Evolutionary conservation across 345 rosid genomes (phyloP).

Genomic region (Aegle marmelos): DNA sequence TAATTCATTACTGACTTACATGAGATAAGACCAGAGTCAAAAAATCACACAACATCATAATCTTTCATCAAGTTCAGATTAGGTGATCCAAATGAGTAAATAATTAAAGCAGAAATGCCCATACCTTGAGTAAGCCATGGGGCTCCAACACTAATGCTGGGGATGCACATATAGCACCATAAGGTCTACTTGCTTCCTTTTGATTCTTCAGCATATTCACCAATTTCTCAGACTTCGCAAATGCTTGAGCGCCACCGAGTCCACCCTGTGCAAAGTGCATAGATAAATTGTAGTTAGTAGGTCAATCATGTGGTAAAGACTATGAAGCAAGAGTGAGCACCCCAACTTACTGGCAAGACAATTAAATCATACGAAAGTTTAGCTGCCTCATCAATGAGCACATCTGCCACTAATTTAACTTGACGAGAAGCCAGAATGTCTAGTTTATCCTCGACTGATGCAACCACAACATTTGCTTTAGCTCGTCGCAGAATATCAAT

Average conservation of each 20-base stretch:
- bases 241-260: slow-evolving; percentile 91
- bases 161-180: slow-evolving; percentile 96
- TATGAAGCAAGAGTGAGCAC: neutral
- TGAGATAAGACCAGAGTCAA: no score
- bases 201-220: slow-evolving; percentile 78
- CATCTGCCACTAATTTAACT: slow-evolving; percentile 80
- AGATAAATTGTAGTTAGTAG: neutral
- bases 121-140: slow-evolving; percentile 89
- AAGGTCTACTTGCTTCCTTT: slow-evolving; percentile 66
- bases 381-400: slow-evolving; percentile 83
- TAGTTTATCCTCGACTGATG: slow-evolving; percentile 70
- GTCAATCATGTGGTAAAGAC: neutral
- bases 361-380: slow-evolving; percentile 75
- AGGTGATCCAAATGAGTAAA: no score
- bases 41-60: no score
- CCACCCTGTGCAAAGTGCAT: slow-evolving; percentile 61
- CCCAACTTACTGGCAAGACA: slow-evolving; percentile 77
- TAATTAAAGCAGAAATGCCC: no score
- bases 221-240: slow-evolving; percentile 73
- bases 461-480: slow-evolving; percentile 80
- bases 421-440: slow-evolving; percentile 84
- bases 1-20: neutral
- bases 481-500: slow-evolving; percentile 84
- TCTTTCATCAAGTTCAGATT: no score
- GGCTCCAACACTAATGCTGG: slow-evolving; percentile 91